These are phyloP conservation scores for Pseudogymnoascus sp. DNA, from an alignment of 2,329 filamentous ascomycete genomes.

Conservation along the genomic window DNA sequence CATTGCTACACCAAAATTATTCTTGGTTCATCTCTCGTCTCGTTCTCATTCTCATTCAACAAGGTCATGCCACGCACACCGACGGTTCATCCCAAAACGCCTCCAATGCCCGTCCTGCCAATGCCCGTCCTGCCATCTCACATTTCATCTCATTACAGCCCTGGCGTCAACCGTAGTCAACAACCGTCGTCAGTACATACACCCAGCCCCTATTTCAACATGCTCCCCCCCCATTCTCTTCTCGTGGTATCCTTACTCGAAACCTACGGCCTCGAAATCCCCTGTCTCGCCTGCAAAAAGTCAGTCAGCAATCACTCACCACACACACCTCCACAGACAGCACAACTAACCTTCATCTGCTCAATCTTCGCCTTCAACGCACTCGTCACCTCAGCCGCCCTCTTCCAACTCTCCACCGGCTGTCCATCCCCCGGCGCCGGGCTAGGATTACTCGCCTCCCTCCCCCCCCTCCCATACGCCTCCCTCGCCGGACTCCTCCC, in stretches of 20 bases:
- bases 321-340: not conserved
- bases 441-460: conserved; percentile 24
- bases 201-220: not conserved
- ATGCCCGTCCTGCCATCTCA: too few species aligned
- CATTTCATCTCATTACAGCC: not conserved
- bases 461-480: conserved; percentile 22
- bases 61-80: not conserved
- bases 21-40: not conserved
- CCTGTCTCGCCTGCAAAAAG: conserved; percentile 39
- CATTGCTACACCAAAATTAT: not conserved
- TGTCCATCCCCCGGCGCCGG: conserved; percentile 34
- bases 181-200: not conserved
- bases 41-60: not conserved
- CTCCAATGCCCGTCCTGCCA: not conserved
- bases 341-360: conserved; percentile 74
- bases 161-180: not conserved
- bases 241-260: not conserved
- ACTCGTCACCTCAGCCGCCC: conserved; percentile 94
- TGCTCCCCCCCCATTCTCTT: too few species aligned
- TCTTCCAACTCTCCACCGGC: conserved; percentile 87
- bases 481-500: conserved; percentile 26
- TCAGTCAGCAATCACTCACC: conserved; percentile 10
- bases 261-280: conserved; percentile 37
- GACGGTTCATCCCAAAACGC: not conserved
- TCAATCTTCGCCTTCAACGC: conserved; percentile 96